These are phyloP conservation scores for Diaporthe nobilis DNA, from an alignment of 2,329 filamentous ascomycete species.

Conservation along the genomic window DNA sequence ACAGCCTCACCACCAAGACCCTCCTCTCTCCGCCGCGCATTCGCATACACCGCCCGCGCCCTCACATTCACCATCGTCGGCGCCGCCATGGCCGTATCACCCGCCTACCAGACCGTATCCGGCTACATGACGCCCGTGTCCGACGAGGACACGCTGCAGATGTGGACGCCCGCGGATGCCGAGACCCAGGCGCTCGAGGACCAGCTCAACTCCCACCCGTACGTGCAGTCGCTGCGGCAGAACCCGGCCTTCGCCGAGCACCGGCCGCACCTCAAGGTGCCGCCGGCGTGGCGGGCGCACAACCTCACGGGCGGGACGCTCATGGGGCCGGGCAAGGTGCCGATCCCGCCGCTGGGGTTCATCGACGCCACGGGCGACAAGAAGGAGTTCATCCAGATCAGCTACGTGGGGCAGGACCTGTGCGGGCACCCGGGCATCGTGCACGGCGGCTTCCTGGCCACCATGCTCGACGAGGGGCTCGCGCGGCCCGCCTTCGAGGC, in stretches of 20 bases:
- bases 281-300: constrained; percentile 75
- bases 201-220: constrained; percentile 80
- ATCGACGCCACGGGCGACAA: constrained; percentile 72
- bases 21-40: constrained; percentile 59
- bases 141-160: constrained; percentile 80
- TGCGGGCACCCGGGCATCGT: constrained; percentile 93
- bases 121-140: constrained; percentile 66
- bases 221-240: constrained; percentile 77
- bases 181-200: constrained; percentile 75
- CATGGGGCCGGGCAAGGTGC: constrained; percentile 80
- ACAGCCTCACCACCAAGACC: constrained; percentile 46
- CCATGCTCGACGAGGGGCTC: constrained; percentile 90
- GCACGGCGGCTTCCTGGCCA: constrained; percentile 93
- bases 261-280: constrained; percentile 90
- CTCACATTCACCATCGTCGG: constrained; percentile 64
- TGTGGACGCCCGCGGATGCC: constrained; percentile 73
- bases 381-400: constrained; percentile 78
- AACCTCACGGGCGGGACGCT: constrained; percentile 89
- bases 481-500: constrained; percentile 90
- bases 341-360: constrained; percentile 86
- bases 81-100: constrained; percentile 69
- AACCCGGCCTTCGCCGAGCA: constrained; percentile 80
- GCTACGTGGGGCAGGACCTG: constrained; percentile 83
- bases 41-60: constrained; percentile 62
- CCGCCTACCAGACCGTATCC: constrained; percentile 63